Base-by-base conservation (phyloP, 2,329 filamentous ascomycete genomes). In the Fusarium tuaranense region DNA sequence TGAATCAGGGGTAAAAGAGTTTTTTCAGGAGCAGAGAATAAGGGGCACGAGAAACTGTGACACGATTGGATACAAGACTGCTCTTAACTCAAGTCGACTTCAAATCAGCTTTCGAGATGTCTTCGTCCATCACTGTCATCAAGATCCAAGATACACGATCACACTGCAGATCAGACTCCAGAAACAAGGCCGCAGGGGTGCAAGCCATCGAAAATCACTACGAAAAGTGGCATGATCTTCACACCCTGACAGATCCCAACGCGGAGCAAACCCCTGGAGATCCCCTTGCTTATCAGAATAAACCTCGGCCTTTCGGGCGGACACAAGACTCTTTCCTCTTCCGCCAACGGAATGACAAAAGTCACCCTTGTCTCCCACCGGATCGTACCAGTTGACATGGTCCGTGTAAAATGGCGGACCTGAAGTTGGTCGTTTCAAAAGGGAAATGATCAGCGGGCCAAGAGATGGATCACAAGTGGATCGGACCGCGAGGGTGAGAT, bases 141-240 rank as follows among this genome's bases (percentile, higher is more conserved):
- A 9, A 22, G 9, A 36, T 30, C 57, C 57, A 16, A 55, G 34
- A 55, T 57, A 20, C 61, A 63, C 34, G 34, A 55, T 55, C 12
- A 27, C 32, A 36, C 20, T n/a, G 44, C 14, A 39, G 61, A 63
- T 38, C 61, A 55, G 22, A 36, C 39, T 36, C 46, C 46, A 63
- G 61, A 63, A 55, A 22, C 32, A 55, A 39, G 34, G 44, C 61
- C 14, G 16, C 59, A 25, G 60, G 39, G 22, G 20, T 34, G 6
- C 41, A 14, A 46, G 12, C n/a, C 38, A 53, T 63, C 44, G 44
- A 63, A 51, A 63, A 63, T 63, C 44, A 34, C 44, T 63, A 36
- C 60, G 60, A 22, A 63, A 16, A 13, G 46, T 63, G 60, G 41
- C 60, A 63, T 63, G 44, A 63, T 63, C 60, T n/a, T 48, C 41